phyloP scores from a whole-genome alignment of 2,329 filamentous ascomycete species.

The Dactylonectria macrodidyma region DNA sequence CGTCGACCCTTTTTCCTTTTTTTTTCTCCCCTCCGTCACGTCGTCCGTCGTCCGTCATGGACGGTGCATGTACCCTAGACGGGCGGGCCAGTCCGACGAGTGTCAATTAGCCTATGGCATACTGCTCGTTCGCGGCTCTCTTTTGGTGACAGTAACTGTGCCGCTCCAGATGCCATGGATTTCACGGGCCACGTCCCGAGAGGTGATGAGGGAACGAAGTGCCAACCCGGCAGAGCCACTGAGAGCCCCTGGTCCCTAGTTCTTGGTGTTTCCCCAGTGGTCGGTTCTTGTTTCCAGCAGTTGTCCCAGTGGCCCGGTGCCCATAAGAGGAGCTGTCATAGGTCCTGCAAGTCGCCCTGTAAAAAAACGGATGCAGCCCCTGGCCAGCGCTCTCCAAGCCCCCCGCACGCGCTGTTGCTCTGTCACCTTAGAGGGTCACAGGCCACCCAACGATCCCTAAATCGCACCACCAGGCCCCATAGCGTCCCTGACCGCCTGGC shows the following conservation, averaged over 20 bases:
- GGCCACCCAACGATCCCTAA: constrained; percentile 2
- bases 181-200: constrained; percentile 24
- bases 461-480: constrained; percentile 31
- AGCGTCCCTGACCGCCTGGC: constrained; percentile 30
- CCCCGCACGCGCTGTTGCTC: constrained; percentile 4
- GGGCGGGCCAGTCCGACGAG: constrained; percentile 24
- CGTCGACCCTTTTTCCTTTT: neutral
- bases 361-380: constrained; percentile 2
- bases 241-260: neutral
- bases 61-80: constrained; percentile 8
- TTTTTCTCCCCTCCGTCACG: neutral
- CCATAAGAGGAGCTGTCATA: neutral
- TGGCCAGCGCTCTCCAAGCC: constrained; percentile 1
- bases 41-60: constrained; percentile 2
- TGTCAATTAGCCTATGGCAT: constrained; percentile 23
- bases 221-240: constrained; percentile 4
- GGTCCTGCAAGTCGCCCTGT: neutral
- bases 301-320: neutral
- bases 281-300: neutral
- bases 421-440: constrained; percentile 13
- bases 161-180: constrained; percentile 23
- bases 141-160: constrained; percentile 9
- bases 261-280: too few relatives aligned
- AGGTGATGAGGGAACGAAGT: neutral
- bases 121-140: constrained; percentile 25